Conservation (phyloP, 352 stramenopile genomes). For the Phytopythium aichiense region DNA sequence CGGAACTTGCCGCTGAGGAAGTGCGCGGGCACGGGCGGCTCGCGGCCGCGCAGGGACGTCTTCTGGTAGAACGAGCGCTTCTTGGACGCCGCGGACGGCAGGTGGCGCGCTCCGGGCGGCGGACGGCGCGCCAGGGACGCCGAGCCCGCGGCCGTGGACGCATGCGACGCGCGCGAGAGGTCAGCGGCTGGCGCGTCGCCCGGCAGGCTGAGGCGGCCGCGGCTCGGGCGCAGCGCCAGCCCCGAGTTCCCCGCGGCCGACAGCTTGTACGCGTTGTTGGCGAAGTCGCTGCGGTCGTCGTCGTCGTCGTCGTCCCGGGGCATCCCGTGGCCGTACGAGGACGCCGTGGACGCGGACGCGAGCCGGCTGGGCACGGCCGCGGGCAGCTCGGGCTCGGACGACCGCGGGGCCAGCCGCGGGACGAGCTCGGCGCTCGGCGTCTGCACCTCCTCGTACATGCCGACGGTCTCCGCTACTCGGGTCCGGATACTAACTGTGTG, state of each 20-base stretch:
- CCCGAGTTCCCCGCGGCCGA: slow-evolving; percentile 14
- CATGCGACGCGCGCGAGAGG: not conserved
- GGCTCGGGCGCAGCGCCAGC: slow-evolving; percentile 9
- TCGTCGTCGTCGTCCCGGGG: slow-evolving; percentile 19
- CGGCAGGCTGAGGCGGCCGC: slow-evolving; percentile 13
- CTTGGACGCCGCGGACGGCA: slow-evolving; percentile 27
- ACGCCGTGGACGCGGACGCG: slow-evolving; percentile 12
- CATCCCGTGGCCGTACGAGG: slow-evolving; percentile 17
- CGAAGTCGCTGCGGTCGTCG: slow-evolving; percentile 6
- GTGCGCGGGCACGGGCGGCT: slow-evolving; percentile 46
- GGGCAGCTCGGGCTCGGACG: slow-evolving; percentile 26
- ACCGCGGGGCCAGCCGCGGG: slow-evolving; percentile 12
- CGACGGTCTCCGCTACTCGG: not conserved
- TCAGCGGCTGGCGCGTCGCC: slow-evolving; percentile 9
- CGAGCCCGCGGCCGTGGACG: not conserved
- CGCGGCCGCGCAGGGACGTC: slow-evolving; percentile 33
- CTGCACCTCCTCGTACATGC: slow-evolving; percentile 32
- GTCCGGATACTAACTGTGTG: not conserved
- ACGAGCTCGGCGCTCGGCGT: slow-evolving; percentile 16
- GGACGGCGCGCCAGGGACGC: not conserved
- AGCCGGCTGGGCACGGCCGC: slow-evolving; percentile 6
- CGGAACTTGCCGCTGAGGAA: slow-evolving; percentile 58
- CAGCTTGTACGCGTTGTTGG: slow-evolving; percentile 18
- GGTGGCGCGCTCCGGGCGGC: not conserved
- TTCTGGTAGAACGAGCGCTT: slow-evolving; percentile 54